Evolutionary conservation across 1,284 basidiomycete species (phyloP).

Genomic region (Calocybe gambosa): DNA sequence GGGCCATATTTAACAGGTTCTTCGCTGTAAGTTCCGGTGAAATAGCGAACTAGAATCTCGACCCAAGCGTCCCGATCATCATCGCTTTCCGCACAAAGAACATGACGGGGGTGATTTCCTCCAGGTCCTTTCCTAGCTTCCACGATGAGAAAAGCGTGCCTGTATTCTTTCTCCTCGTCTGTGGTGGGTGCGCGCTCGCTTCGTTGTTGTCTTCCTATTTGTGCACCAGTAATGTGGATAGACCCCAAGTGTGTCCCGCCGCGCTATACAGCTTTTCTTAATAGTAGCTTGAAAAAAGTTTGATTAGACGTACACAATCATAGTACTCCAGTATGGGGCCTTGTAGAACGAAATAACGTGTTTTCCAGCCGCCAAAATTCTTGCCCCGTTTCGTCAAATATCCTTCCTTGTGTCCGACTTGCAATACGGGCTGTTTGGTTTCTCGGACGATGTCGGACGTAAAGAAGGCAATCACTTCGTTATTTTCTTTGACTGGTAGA

Average conservation of each 20-base stretch:
- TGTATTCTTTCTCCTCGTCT: constrained; percentile 89
- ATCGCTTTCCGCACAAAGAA: constrained; percentile 95
- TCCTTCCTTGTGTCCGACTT: constrained; percentile 88
- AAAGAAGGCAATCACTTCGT: constrained; percentile 89
- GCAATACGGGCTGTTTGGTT: constrained; percentile 65
- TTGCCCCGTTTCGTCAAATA: constrained; percentile 96
- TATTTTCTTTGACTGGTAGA: constrained; percentile 81
- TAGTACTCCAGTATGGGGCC: constrained; percentile 89
- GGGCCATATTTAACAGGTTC: constrained; percentile 40
- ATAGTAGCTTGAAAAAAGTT: constrained; percentile 8
- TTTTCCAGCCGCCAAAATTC: constrained; percentile 96
- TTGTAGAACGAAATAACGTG: constrained; percentile 88
- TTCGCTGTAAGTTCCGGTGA: constrained; percentile 67
- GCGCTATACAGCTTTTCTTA: constrained; percentile 43
- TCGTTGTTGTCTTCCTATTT: constrained; percentile 70
- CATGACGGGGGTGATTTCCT: constrained; percentile 76
- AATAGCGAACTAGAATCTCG: constrained; percentile 84
- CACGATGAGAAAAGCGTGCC: constrained; percentile 96
- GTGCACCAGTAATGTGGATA: constrained; percentile 81
- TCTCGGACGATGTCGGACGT: constrained; percentile 82
- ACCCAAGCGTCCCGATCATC: constrained; percentile 92
- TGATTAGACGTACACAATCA: constrained; percentile 68
- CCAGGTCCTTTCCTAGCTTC: constrained; percentile 72
- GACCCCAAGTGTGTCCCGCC: constrained; percentile 88
- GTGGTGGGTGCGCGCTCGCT: constrained; percentile 41